Base-by-base conservation (phyloP, 1,139 yeast species). In the Yamadazyma sp. region DNA sequence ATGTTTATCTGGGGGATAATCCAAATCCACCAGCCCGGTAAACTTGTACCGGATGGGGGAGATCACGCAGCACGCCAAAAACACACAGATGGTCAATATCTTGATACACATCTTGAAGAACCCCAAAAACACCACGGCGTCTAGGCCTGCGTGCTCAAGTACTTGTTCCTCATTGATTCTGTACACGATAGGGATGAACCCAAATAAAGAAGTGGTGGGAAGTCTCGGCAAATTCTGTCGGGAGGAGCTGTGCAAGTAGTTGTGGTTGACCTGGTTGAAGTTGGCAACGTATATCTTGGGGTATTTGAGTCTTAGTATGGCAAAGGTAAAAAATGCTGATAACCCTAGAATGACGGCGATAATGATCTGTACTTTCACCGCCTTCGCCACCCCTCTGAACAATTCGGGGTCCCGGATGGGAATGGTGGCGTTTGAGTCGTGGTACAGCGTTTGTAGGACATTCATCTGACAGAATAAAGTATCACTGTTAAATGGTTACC, bases 91-190 rank as follows among this genome's bases (percentile, higher is more conserved):
- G 5, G 75, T 59, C 22, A 87, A 64, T 27, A 83, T 72, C 53
- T 77, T 77, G 42, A 87, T 83, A 29, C 89, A 78, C 82, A 86
- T 83, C 47, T 79, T 77, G 70, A 87, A 88, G 59, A 87, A 87
- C 12, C 86, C 83, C 22, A 87, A 64, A 53, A 83, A 87, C 39
- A 91, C 97, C 62, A 78, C 89, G 0, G 98, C 97, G 63, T 92
- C 98, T 32, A 92, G 66, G 0, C 98, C 98, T 1, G 97, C 96
- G 55, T 83, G 84, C 45, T 87, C 91, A 39, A 92, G 69, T 2
- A 92, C 79, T 49, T 89, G 88, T 26, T 78, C 75, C 52, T 92
- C 98, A 18, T 75, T 72, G 14, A 89, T 79, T 14, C 62, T 62
- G 57, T 77, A 79, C 14, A 91, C 64, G 0, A 80, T 77, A 1